Percentiles rank a stretch among this genome's conserved stretches.
These are phyloP conservation scores for Psilocybe azurescens DNA, from an alignment of 768 basidiomycete genomes.

Conservation along the genomic window DNA sequence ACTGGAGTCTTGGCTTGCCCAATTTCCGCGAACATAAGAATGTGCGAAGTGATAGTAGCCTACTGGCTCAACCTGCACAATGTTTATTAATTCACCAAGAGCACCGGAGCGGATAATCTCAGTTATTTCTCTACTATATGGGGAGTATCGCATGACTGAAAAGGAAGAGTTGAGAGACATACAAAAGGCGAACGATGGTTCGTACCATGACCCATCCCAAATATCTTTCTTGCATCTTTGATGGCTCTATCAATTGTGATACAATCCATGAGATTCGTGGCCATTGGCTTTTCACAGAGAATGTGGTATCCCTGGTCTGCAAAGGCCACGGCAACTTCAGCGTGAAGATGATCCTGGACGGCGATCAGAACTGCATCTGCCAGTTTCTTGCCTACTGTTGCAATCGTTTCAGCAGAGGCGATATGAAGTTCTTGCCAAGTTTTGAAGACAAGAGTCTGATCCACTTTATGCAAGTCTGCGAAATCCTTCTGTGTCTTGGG, in stretches of 20 bases:
- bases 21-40: constrained; percentile 85
- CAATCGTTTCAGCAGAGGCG: constrained; percentile 70
- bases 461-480: constrained; percentile 60
- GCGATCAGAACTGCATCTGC: constrained; percentile 85
- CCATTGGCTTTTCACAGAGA: constrained; percentile 94
- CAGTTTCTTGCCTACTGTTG: constrained; percentile 67
- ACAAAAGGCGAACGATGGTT: not conserved
- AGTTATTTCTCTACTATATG: constrained; percentile 75
- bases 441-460: constrained; percentile 70
- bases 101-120: constrained; percentile 71
- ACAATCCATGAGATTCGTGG: constrained; percentile 74
- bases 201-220: constrained; percentile 88
- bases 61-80: constrained; percentile 85
- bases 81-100: constrained; percentile 82
- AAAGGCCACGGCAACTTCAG: constrained; percentile 75
- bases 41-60: constrained; percentile 91
- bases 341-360: constrained; percentile 83
- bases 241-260: constrained; percentile 76
- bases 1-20: constrained; percentile 70
- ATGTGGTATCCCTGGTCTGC: constrained; percentile 86
- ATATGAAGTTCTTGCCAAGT: constrained; percentile 74
- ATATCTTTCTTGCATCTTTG: constrained; percentile 71
- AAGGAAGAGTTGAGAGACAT: not conserved
- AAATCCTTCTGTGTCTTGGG: constrained; percentile 65
- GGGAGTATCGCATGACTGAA: constrained; percentile 85